phyloP scores from a whole-genome alignment of 805 yeast species.

The Ogataea pilisensis region DNA sequence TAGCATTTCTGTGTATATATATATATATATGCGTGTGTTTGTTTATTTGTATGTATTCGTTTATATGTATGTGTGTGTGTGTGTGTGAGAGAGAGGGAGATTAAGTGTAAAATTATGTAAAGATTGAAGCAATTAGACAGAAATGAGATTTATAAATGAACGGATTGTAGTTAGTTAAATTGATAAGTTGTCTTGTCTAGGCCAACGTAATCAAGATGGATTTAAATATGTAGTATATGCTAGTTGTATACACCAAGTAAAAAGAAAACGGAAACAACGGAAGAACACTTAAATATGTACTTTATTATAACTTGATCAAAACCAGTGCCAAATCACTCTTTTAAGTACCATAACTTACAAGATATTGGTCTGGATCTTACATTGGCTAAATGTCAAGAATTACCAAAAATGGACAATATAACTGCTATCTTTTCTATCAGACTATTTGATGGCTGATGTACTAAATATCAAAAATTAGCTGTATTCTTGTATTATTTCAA shows the following conservation, averaged over 20 bases:
- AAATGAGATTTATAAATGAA: neutral
- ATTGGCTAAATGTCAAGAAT: slow-evolving; percentile 4
- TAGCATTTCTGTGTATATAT: slow-evolving; percentile 1
- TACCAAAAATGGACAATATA: neutral
- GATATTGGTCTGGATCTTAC: neutral
- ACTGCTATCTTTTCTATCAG: no score
- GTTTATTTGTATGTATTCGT: neutral
- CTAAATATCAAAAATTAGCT: no score
- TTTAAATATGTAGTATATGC: neutral
- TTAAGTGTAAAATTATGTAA: no score
- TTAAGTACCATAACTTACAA: neutral
- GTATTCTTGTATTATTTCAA: no score
- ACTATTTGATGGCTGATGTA: no score
- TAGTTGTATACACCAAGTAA: no score
- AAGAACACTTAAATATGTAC: no score
- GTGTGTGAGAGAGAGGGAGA: no score
- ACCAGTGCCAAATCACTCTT: neutral
- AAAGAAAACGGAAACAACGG: neutral
- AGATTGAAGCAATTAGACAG: no score
- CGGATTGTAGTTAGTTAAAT: neutral
- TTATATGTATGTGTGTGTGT: neutral
- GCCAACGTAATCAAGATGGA: neutral
- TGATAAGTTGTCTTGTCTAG: neutral
- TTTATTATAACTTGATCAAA: no score
- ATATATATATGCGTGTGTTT: neutral